Evolutionary conservation across 495 filamentous ascomycete genomes (phyloP).

Genomic region (Neohortaea acidophila): DNA sequence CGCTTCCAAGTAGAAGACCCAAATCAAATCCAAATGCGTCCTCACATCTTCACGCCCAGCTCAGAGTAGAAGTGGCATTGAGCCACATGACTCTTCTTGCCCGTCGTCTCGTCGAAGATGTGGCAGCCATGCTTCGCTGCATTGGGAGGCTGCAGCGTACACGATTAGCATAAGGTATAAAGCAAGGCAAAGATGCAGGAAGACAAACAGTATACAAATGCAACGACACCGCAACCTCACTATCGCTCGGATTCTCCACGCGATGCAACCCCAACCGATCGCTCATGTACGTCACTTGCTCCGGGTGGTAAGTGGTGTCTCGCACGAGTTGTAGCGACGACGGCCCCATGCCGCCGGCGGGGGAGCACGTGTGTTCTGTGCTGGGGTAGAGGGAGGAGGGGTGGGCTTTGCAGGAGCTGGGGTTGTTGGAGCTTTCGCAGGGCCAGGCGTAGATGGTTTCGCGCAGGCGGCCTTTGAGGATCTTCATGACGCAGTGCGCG

Average conservation of each 20-base stretch:
- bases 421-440: slow-evolving; percentile 23
- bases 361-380: slow-evolving; percentile 12
- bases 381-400: background rate
- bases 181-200: too few species aligned
- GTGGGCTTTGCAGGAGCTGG: background rate
- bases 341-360: slow-evolving; percentile 30
- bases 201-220: slow-evolving; percentile 33
- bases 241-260: slow-evolving; percentile 55
- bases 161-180: too few species aligned
- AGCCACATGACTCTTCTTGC: slow-evolving; percentile 52
- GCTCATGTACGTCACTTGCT: slow-evolving; percentile 71
- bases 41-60: slow-evolving; percentile 26
- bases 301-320: slow-evolving; percentile 39
- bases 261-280: slow-evolving; percentile 73
- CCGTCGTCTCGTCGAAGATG: slow-evolving; percentile 56
- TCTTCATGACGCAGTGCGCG: slow-evolving; percentile 33
- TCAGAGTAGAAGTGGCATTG: slow-evolving; percentile 48
- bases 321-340: slow-evolving; percentile 36
- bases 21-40: too few species aligned
- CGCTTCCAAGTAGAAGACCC: too few species aligned
- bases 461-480: slow-evolving; percentile 59
- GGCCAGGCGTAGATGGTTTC: slow-evolving; percentile 75
- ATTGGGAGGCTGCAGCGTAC: slow-evolving; percentile 56
- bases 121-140: slow-evolving; percentile 59
- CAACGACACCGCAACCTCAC: slow-evolving; percentile 66